phyloP scores from a whole-genome alignment of 768 basidiomycete genomes.

The Serendipita sp. region DNA sequence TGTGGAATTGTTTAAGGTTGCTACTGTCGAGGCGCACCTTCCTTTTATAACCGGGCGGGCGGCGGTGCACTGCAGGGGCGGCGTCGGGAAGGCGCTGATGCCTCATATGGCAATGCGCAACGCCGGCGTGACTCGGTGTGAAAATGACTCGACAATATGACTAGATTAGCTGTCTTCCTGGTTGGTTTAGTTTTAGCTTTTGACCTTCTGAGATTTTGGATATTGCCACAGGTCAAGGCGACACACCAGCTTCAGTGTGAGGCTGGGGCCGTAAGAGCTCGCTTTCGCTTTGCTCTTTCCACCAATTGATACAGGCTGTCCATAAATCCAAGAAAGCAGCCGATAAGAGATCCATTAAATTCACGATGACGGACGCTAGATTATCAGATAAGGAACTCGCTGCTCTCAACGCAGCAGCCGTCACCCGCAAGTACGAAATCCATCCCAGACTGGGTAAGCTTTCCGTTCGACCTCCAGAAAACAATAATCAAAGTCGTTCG shows the following conservation, averaged over 20 bases:
- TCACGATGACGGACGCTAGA: background rate
- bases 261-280: background rate
- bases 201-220: too few relatives aligned
- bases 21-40: background rate
- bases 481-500: background rate
- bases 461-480: conserved; percentile 7
- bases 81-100: background rate
- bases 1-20: background rate
- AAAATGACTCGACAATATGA: background rate
- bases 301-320: background rate
- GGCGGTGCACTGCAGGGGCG: background rate
- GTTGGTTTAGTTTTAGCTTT: too few relatives aligned
- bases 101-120: background rate
- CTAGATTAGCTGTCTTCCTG: background rate
- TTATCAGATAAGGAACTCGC: conserved; percentile 47
- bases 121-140: background rate
- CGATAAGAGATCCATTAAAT: background rate
- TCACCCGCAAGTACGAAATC: conserved; percentile 75
- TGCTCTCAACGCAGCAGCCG: conserved; percentile 73
- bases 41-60: background rate
- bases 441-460: conserved; percentile 72
- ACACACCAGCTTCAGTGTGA: background rate
- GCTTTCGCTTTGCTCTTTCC: background rate
- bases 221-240: too few relatives aligned
- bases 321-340: background rate